Percentiles rank a stretch among this genome's conserved stretches.
Conservation (phyloP, 2,329 filamentous ascomycete genomes). For the Cadophora sp. region DNA sequence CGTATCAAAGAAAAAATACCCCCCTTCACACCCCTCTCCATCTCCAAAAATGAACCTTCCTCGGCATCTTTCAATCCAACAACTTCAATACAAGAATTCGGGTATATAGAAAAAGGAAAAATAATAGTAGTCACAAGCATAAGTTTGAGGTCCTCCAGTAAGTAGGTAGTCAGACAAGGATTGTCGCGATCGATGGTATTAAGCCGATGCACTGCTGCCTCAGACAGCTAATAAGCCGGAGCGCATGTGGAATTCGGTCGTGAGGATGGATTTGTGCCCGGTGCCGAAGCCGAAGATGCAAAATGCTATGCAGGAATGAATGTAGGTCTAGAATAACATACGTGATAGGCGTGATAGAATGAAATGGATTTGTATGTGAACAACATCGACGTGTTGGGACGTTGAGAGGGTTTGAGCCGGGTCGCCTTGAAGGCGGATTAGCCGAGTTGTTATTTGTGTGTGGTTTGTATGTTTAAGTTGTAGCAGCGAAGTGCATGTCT, state of each 20-base stretch:
- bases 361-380: conserved; percentile 20
- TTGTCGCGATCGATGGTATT: conserved; percentile 34
- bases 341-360: conserved; percentile 36
- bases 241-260: conserved; percentile 21
- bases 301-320: conserved; percentile 38
- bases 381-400: neutral
- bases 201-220: conserved; percentile 24
- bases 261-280: neutral
- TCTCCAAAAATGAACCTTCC: conserved; percentile 18
- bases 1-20: neutral
- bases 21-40: conserved; percentile 2
- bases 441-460: neutral
- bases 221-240: conserved; percentile 36
- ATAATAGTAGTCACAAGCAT: conserved; percentile 13
- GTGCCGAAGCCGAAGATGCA: neutral
- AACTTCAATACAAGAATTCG: conserved; percentile 41
- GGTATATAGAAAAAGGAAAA: conserved; percentile 44
- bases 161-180: neutral
- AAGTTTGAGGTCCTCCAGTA: neutral
- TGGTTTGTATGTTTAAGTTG: neutral
- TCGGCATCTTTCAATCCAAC: conserved; percentile 26
- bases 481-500: neutral
- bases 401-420: conserved; percentile 4
- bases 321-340: conserved; percentile 40
- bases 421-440: neutral